Evolutionary conservation across 1,139 yeast species (phyloP), one percentile per base, ranked within the genome.

Genomic region (Candida smagusa): DNA sequence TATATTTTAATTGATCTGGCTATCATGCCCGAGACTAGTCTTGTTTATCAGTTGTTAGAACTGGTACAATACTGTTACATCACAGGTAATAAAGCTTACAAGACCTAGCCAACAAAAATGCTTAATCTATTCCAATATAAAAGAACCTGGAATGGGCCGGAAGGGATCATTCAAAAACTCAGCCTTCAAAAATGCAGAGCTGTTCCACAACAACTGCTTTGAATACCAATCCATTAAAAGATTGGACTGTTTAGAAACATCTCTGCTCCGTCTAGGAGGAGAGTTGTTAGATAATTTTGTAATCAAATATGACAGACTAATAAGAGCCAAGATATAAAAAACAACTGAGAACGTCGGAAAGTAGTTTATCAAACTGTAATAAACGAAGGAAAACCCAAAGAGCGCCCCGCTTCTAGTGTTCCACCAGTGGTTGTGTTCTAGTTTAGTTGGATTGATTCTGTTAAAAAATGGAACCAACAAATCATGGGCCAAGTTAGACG

Each of bases 331-430:
- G n/a, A 78, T 77, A 45, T 75, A 75, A n/a, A 68, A 60, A 6
- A 77, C 50, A 12, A 75, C 63, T 0, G 81, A 73, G 2, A 74
- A 45, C 45, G 66, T 63, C 0, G 83, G 79, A 16, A 71, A 55
- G 26, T 42, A 38, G 30, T 63, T 58, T 40, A 77, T 56, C 30
- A 76, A 50, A 34, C 65, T 45, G 45, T 64, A 76, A 53, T 71
- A 75, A 33, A 72, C 68, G n/a, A 76, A 52, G 2, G 81, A 78
- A 47, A 77, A 79, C 2, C 85, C 85, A 46, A 75, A 74, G 31
- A 80, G 56, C 12, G 77, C 65, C 0, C 85, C 85, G 37, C 74
- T 77, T 28, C 86, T 63, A 8, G 81, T 71, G 13, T 63, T 62
- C 38, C 67, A 58, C 86, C 86, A 80, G 38, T 65, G 70, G 8